Evolutionary conservation across 441 rosid genomes (phyloP), one percentile per base, ranked within the genome.

Genomic region (Daphne laureola): DNA sequence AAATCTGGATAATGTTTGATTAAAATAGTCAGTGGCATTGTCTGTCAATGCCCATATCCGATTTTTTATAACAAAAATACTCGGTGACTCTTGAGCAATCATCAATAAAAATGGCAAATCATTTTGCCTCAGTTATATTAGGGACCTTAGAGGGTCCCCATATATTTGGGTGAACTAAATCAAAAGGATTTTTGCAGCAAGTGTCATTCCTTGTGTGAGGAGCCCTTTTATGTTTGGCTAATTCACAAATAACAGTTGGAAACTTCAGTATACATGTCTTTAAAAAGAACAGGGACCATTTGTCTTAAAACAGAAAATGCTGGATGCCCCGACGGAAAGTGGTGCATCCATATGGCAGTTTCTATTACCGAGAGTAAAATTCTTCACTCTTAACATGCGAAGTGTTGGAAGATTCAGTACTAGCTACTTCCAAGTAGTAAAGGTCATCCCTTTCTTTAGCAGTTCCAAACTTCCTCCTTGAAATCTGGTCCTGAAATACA

Each of bases 21-120:
- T 53, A n/a, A 59, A 65, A 17, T 48, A 47, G 12, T 61, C 54
- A 12, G 6, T 54, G 55, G 23, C 51, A 58, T 52, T 53, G 36
- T 53, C 21, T 8, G 27, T n/a, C 12, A 5, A 1, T 46, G n/a
- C 38, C 38, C 21, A 43, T 18, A 18, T 18, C 23, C 3, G 23
- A 18, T 18, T 18, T 18, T 1, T 18, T 18, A 3, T 1, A 60
- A 17, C 0, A 49, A 23, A 17, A 54, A 54, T 5, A 31, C 8
- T 8, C 36, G 5, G 51, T 47, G 23, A 17, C 16, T 15, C 17
- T 0, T 9, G 54, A 51, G 9, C 18, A 46, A 21, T 57, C 50
- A 38, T 64, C 43, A 23, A 57, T 57, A 46, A 57, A 44, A 2
- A 49, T 8, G 0, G 51, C 49, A 57, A 57, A 57, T 41, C 53